Base-by-base conservation (phyloP, 2,329 filamentous ascomycete genomes). In the Echinosphaeria canescens region DNA sequence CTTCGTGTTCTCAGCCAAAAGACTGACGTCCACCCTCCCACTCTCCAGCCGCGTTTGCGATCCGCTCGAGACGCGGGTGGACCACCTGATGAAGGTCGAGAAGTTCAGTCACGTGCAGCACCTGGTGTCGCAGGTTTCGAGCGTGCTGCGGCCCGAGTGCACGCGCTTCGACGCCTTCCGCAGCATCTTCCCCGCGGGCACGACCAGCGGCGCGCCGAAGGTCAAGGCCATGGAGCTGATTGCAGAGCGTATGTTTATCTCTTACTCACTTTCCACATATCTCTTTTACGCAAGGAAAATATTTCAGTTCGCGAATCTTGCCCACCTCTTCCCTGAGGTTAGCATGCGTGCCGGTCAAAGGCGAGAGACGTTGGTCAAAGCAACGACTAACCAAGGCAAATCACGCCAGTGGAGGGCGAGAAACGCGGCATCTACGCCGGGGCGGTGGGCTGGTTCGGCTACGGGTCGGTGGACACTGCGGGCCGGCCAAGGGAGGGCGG, bases 101-200 rank as follows among this genome's bases (percentile, higher is more conserved):
- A 75, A 76, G 42, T 98, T 98, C 56, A 88, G 76, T 31, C 88
- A 98, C 49, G 88, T 98, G 15, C 88, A 95, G 59, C 88, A 98
- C 49, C 65, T 98, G 12, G 84, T 92, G 4, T 92, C 81, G 2
- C 84, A 98, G 49, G 88, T 98, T 1, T 92, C 81, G 2, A 85
- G 88, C 24, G 63, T 88, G n/a, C 54, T 95, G 36, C 66, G 88
- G 24, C 59, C 66, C 5, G 84, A 62, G 22, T 82, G 82, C 57
- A 85, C 81, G 16, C 67, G 88, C 31, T 98, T 92, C 50, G 85
- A 95, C 44, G 88, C 88, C 8, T 91, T 98, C 54, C 68, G 85
- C 22, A 84, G 78, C 36, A 93, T 98, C 40, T 98, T 98, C 56
- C 88, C 88, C 0, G 88, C 88, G 4, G 88, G 88, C 29, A 98